phyloP scores from a whole-genome alignment of 768 basidiomycete genomes.

The Nidularia pulvinata region DNA sequence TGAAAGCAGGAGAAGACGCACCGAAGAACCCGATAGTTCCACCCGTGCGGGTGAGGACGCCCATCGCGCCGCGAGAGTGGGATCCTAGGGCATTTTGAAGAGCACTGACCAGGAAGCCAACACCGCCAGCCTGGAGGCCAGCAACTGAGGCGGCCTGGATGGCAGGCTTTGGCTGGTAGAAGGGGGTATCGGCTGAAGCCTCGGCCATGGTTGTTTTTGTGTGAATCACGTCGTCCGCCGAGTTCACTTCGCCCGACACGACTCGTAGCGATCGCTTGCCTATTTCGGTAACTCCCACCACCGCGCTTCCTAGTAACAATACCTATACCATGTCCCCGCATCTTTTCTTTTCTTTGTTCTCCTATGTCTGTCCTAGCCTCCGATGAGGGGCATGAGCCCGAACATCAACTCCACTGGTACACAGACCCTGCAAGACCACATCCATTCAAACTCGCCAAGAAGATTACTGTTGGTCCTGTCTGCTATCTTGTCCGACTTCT shows the following conservation, averaged over 20 bases:
- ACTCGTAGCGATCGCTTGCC: conserved; percentile 22
- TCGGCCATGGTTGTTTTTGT: conserved; percentile 32
- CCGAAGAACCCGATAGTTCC: conserved; percentile 93
- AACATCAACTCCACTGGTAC: conserved; percentile 31
- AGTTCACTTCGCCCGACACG: too few relatives aligned
- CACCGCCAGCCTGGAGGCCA: conserved; percentile 63
- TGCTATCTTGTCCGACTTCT: background rate
- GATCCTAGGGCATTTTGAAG: conserved; percentile 79
- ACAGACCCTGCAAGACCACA: conserved; percentile 22
- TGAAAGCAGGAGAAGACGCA: conserved; percentile 45
- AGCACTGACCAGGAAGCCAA: conserved; percentile 68
- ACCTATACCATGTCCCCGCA: background rate
- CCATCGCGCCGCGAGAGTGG: conserved; percentile 80
- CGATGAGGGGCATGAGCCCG: too few relatives aligned
- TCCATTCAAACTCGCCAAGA: conserved; percentile 40
- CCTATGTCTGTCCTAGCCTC: too few relatives aligned
- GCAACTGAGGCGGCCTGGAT: conserved; percentile 54
- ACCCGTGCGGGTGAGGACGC: conserved; percentile 85
- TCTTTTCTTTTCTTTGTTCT: background rate
- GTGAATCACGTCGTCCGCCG: too few relatives aligned
- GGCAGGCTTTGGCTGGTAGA: conserved; percentile 50
- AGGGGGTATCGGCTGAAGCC: conserved; percentile 17
- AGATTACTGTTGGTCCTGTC: conserved; percentile 40
- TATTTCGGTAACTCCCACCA: conserved; percentile 18
- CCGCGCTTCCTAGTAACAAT: background rate